phyloP scores from a whole-genome alignment of 1,284 basidiomycete genomes.

The Trichosporon sp. region DNA sequence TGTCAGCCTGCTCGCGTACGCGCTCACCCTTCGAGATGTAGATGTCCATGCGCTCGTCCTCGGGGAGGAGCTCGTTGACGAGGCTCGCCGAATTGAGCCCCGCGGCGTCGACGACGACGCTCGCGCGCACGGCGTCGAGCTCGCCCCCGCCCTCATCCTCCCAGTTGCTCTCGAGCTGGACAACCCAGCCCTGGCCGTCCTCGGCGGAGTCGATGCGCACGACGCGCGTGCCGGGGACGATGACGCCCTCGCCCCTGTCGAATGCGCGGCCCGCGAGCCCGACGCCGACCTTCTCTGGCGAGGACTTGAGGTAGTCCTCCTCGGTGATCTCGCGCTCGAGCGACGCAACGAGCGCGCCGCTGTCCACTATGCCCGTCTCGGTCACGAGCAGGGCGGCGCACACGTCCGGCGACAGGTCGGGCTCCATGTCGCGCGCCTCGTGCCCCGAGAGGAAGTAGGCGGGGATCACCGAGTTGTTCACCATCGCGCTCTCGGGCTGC shows the following conservation, averaged over 20 bases:
- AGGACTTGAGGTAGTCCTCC: constrained; percentile 28
- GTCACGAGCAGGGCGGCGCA: constrained; percentile 72
- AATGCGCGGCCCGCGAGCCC: constrained; percentile 47
- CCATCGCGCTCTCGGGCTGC: constrained; percentile 1
- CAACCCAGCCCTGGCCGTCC: constrained; percentile 53
- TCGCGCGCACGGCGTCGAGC: constrained; percentile 71
- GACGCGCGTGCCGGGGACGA: constrained; percentile 76
- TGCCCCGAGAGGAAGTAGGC: constrained; percentile 66
- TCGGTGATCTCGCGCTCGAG: constrained; percentile 69
- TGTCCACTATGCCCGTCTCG: constrained; percentile 87
- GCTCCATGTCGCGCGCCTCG: constrained; percentile 73
- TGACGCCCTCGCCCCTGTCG: constrained; percentile 55
- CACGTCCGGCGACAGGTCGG: constrained; percentile 69
- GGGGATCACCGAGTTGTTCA: constrained; percentile 54
- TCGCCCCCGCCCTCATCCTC: constrained; percentile 45
- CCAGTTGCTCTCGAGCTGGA: constrained; percentile 66
- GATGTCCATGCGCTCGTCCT: constrained; percentile 58
- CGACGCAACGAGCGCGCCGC: constrained; percentile 72
- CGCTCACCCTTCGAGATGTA: constrained; percentile 62
- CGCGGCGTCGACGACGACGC: constrained; percentile 79
- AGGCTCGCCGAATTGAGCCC: constrained; percentile 72
- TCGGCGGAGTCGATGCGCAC: constrained; percentile 72
- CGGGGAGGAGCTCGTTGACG: constrained; percentile 65
- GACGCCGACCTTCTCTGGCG: constrained; percentile 10
- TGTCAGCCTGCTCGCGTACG: constrained; percentile 3